Evolutionary conservation across 1,139 yeast species (phyloP).

Genomic region (Yamadazyma spencermartinsiae): DNA sequence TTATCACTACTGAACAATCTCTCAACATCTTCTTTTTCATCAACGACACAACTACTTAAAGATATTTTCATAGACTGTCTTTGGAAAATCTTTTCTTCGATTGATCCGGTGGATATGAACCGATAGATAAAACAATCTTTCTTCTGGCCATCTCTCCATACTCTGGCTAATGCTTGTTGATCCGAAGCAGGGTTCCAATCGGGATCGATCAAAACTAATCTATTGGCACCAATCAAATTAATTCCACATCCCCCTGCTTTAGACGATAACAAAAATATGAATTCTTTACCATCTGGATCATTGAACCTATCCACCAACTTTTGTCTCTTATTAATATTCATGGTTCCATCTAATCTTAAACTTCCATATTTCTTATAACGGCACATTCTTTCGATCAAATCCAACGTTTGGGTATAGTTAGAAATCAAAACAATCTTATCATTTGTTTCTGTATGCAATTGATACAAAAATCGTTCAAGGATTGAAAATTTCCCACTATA

Average conservation of each 20-base stretch:
- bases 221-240: constrained; percentile 92
- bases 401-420: constrained; percentile 91
- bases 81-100: constrained; percentile 94
- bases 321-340: constrained; percentile 90
- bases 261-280: constrained; percentile 83
- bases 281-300: constrained; percentile 86
- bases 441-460: constrained; percentile 76
- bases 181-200: constrained; percentile 99
- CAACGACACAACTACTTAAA: constrained; percentile 93
- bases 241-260: constrained; percentile 99
- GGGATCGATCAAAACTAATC: constrained; percentile 86
- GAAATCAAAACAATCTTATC: constrained; percentile 94
- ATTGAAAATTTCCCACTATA: constrained; percentile 61
- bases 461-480: constrained; percentile 72
- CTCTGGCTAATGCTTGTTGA: constrained; percentile 96
- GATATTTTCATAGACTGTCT: constrained; percentile 96
- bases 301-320: constrained; percentile 89
- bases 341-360: constrained; percentile 88
- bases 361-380: constrained; percentile 71
- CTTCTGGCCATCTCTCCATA: constrained; percentile 99
- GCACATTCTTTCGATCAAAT: constrained; percentile 85
- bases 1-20: constrained; percentile 83
- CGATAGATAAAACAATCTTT: constrained; percentile 94
- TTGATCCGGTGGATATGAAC: constrained; percentile 91
- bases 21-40: constrained; percentile 94